phyloP scores from a whole-genome alignment of 179 eudicot species.

The Pouteria campechiana region DNA sequence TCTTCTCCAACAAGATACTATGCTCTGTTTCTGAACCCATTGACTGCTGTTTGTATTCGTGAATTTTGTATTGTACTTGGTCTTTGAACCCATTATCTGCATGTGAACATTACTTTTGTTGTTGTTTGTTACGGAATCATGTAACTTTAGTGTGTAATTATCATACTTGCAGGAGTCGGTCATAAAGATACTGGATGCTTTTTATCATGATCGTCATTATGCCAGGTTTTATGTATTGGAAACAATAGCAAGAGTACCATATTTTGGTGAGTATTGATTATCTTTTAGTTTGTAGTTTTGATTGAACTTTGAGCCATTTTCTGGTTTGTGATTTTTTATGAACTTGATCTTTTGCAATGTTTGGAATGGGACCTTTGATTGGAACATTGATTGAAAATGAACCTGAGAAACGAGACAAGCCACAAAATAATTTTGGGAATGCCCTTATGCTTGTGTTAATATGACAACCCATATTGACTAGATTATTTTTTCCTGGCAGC shows the following conservation, averaged over 20 bases:
- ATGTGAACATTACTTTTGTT: too few species aligned
- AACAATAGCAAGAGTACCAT: slow-evolving; percentile 97
- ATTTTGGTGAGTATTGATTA: slow-evolving; percentile 62
- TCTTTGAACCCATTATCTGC: too few species aligned
- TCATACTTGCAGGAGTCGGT: slow-evolving; percentile 65
- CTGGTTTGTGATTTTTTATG: background rate
- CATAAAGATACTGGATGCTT: slow-evolving; percentile 78
- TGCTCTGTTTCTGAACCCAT: too few species aligned
- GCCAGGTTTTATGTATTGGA: slow-evolving; percentile 93
- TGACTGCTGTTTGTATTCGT: too few species aligned
- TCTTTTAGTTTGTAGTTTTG: background rate
- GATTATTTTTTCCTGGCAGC: slow-evolving; percentile 38
- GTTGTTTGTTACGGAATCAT: background rate
- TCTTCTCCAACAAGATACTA: too few species aligned
- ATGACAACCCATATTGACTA: too few species aligned
- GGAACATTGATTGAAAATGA: too few species aligned
- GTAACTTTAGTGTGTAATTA: background rate
- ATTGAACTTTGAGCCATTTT: background rate
- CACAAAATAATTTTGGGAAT: too few species aligned
- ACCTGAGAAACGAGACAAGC: too few species aligned
- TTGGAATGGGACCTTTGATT: background rate
- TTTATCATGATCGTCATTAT: slow-evolving; percentile 79
- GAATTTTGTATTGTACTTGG: too few species aligned
- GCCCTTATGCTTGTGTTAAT: background rate
- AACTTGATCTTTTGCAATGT: background rate